These are phyloP conservation scores for Gelatoporia subvermispora DNA, from an alignment of 768 basidiomycete genomes.

Conservation along the genomic window DNA sequence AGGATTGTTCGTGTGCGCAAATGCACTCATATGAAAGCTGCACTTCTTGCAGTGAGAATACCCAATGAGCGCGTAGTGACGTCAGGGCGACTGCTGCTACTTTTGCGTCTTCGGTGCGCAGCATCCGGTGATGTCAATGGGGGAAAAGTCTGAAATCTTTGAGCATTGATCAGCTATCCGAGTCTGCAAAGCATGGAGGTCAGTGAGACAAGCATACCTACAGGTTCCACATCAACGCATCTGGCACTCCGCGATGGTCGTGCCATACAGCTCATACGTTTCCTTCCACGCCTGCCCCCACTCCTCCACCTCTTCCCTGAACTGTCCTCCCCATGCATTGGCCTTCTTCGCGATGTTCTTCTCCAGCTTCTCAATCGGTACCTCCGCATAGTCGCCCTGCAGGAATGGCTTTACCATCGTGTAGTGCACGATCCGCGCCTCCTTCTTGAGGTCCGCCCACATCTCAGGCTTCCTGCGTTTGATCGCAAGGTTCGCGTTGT, in stretches of 20 bases:
- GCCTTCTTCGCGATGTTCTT: slow-evolving; percentile 13
- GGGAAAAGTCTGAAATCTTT: too few relatives aligned
- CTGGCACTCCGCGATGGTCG: neutral
- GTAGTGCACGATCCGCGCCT: slow-evolving; percentile 31
- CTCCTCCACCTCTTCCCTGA: slow-evolving; percentile 20
- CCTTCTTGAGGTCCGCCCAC: slow-evolving; percentile 26
- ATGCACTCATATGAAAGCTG: too few relatives aligned
- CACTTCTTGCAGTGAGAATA: too few relatives aligned
- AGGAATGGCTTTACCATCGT: slow-evolving; percentile 27
- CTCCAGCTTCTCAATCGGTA: slow-evolving; percentile 17
- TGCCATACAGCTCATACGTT: slow-evolving; percentile 12
- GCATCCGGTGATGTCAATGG: too few relatives aligned
- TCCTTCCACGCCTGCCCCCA: slow-evolving; percentile 20
- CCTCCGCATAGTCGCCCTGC: slow-evolving; percentile 15
- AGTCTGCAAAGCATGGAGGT: too few relatives aligned
- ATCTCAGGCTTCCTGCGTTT: slow-evolving; percentile 25
- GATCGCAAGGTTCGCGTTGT: slow-evolving; percentile 35
- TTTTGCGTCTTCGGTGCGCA: too few relatives aligned
- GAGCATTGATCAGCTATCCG: too few relatives aligned
- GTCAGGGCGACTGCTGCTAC: too few relatives aligned
- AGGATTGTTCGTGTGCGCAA: too few relatives aligned
- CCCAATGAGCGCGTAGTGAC: too few relatives aligned
- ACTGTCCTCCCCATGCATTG: slow-evolving; percentile 6
- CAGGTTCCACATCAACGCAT: too few relatives aligned
- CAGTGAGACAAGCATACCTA: too few relatives aligned